These are phyloP conservation scores for Cystobasidium pallidum DNA, from an alignment of 1,284 basidiomycete species.

Conservation along the genomic window DNA sequence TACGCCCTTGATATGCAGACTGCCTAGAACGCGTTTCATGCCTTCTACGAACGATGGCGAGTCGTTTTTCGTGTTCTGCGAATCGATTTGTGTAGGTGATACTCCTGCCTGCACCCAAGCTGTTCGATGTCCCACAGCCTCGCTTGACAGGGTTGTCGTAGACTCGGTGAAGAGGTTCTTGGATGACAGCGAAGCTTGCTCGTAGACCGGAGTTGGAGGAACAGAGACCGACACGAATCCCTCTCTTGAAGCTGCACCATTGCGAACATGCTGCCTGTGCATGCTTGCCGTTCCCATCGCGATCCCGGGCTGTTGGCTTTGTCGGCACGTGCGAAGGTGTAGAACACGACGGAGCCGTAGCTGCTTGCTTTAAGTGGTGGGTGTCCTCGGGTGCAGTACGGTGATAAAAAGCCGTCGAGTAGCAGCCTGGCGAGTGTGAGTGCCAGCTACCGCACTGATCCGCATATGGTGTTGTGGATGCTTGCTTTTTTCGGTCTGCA, in stretches of 20 bases:
- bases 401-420: no score
- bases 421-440: neutral
- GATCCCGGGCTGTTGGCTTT: no score
- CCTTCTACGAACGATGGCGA: slow-evolving; percentile 6
- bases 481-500: no score
- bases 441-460: no score
- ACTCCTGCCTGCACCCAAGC: neutral
- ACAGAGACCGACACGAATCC: neutral
- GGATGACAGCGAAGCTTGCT: neutral
- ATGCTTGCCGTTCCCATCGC: slow-evolving; percentile 5
- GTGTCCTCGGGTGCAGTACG: no score
- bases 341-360: neutral
- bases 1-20: slow-evolving; percentile 16
- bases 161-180: neutral
- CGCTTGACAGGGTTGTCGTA: neutral
- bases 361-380: no score
- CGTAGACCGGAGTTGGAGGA: neutral
- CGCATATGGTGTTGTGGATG: no score
- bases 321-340: no score
- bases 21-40: slow-evolving; percentile 19
- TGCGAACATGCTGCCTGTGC: neutral
- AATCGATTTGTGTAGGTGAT: neutral
- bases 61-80: neutral
- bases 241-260: neutral
- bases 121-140: neutral